Percentiles rank a stretch among this genome's conserved stretches.
phyloP scores from a whole-genome alignment of 148 eudicot species.

The Rheum nobile region DNA sequence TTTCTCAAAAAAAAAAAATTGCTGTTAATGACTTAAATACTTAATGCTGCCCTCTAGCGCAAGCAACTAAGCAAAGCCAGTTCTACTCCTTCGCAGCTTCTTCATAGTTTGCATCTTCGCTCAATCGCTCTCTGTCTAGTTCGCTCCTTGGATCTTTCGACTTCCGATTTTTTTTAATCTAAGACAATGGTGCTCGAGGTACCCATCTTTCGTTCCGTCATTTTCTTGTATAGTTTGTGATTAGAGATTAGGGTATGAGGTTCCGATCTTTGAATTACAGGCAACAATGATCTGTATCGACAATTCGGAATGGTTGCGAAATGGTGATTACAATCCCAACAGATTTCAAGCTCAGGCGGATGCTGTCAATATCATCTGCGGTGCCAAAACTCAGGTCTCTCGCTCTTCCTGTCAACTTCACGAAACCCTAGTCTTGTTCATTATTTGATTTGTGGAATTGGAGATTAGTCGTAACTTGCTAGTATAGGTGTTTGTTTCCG shows the following conservation, averaged over 20 bases:
- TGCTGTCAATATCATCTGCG: constrained; percentile 90
- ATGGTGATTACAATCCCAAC: constrained; percentile 79
- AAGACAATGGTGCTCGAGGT: constrained; percentile 10
- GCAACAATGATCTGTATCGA: constrained; percentile 97
- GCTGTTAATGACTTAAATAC: too few relatives aligned
- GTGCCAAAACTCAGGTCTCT: constrained; percentile 89
- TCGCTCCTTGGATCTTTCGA: not conserved
- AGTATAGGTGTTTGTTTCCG: not conserved
- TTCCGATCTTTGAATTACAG: constrained; percentile 19
- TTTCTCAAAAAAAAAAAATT: too few relatives aligned
- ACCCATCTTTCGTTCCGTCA: not conserved
- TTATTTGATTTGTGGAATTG: not conserved
- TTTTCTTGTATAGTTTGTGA: not conserved
- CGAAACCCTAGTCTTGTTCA: not conserved
- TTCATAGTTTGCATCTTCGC: not conserved
- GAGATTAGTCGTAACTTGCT: not conserved
- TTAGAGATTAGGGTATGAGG: not conserved
- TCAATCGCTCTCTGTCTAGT: not conserved
- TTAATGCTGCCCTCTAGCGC: constrained; percentile 6
- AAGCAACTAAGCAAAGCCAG: constrained; percentile 9
- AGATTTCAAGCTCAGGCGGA: constrained; percentile 90
- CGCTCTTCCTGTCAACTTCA: not conserved
- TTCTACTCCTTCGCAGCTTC: not conserved
- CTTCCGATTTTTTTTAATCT: not conserved
- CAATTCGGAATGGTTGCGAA: constrained; percentile 96